These are phyloP conservation scores for Syncephalastrum monosporum DNA, from an alignment of 371 early-diverging fungal genomes.

Conservation along the genomic window DNA sequence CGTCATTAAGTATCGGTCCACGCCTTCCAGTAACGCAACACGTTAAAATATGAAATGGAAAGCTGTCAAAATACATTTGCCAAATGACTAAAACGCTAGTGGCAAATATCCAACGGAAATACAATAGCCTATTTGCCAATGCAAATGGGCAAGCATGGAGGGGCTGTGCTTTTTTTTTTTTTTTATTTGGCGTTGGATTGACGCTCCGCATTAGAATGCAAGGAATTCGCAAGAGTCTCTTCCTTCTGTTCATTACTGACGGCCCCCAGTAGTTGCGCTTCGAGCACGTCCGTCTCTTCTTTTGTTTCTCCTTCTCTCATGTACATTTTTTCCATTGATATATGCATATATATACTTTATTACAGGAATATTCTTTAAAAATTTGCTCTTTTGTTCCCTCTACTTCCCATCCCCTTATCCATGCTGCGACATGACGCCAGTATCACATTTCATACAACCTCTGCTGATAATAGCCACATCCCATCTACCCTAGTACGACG, in stretches of 20 bases:
- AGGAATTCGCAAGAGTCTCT: constrained; percentile 12
- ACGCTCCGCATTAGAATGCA: constrained; percentile 4
- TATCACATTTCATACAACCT: background rate
- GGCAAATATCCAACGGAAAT: background rate
- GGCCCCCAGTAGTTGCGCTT: constrained; percentile 2
- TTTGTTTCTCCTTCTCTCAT: constrained; percentile 5
- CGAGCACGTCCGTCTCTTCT: constrained; percentile 15
- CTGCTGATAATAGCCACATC: constrained; percentile 2
- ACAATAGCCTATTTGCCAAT: background rate
- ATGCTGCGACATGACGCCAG: background rate
- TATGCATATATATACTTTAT: background rate
- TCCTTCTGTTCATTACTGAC: constrained; percentile 11
- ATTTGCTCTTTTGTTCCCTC: background rate
- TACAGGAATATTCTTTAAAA: background rate
- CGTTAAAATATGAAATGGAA: background rate
- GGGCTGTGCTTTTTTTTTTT: constrained; percentile 7
- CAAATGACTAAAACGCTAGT: background rate
- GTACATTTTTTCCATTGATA: background rate
- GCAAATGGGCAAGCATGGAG: too few relatives aligned
- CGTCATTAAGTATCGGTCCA: too few relatives aligned
- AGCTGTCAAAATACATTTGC: background rate
- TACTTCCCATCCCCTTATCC: background rate
- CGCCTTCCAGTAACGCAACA: too few relatives aligned
- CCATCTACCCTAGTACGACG: constrained; percentile 5
- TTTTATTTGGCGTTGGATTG: constrained; percentile 1